These are phyloP conservation scores for Coemansia sp. DNA, from an alignment of 192 early-diverging fungal genomes.

Conservation along the genomic window DNA sequence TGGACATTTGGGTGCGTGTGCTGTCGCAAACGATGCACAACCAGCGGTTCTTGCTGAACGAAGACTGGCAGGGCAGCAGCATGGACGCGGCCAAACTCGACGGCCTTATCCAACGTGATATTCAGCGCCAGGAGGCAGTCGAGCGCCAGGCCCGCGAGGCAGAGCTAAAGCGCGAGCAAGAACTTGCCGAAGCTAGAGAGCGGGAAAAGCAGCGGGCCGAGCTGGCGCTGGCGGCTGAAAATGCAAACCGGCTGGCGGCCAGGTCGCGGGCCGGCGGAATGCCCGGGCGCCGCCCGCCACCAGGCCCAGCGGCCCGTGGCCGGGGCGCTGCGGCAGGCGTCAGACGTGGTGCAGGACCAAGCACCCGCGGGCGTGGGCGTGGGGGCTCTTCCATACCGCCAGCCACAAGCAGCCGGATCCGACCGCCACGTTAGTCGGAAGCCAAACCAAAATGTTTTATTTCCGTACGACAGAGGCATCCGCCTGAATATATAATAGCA, in stretches of 20 bases:
- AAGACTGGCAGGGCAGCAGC: constrained; percentile 49
- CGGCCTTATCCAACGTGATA: constrained; percentile 26
- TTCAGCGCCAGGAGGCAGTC: constrained; percentile 25
- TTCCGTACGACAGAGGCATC: too few relatives aligned
- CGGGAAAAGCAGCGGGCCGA: constrained; percentile 28
- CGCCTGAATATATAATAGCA: too few relatives aligned
- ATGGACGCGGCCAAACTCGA: constrained; percentile 31
- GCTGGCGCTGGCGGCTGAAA: constrained; percentile 6
- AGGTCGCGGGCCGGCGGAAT: background rate
- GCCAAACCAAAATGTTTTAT: too few relatives aligned
- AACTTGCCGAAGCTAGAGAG: constrained; percentile 29
- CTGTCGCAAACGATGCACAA: constrained; percentile 56
- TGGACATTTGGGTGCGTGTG: constrained; percentile 54
- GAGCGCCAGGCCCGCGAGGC: constrained; percentile 18
- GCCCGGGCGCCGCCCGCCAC: constrained; percentile 13
- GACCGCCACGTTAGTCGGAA: constrained; percentile 8
- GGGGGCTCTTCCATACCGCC: constrained; percentile 20
- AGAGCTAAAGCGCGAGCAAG: constrained; percentile 9
- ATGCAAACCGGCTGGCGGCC: background rate
- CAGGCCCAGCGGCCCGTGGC: constrained; percentile 7
- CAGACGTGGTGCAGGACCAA: background rate
- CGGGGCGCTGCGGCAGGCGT: constrained; percentile 1
- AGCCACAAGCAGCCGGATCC: constrained; percentile 19
- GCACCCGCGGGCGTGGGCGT: constrained; percentile 6
- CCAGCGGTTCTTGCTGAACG: constrained; percentile 48